Conservation (phyloP, 306 rosid genomes). For the Canavalia ensiformis region DNA sequence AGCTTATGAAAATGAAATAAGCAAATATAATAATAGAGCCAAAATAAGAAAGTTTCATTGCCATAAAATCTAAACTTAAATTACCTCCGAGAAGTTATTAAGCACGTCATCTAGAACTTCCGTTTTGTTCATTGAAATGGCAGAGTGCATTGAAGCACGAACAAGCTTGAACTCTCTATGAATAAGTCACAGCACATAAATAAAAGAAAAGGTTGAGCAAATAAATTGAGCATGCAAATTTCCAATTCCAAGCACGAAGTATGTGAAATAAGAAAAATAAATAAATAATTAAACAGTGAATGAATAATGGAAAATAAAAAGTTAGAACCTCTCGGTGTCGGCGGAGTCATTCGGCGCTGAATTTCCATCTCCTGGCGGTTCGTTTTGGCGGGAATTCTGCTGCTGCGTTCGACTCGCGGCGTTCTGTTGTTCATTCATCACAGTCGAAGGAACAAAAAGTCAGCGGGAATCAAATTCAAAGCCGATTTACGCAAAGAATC, state of each 20-base stretch:
- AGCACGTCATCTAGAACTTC: slow-evolving; percentile 80
- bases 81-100: slow-evolving; percentile 77
- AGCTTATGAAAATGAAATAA: slow-evolving; percentile 39
- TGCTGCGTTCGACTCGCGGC: slow-evolving; percentile 53
- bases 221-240: slow-evolving; percentile 14
- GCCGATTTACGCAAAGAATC: slow-evolving; percentile 10
- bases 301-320: not conserved
- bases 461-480: not conserved
- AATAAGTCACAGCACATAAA: slow-evolving; percentile 29
- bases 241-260: not conserved
- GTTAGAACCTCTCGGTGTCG: slow-evolving; percentile 65
- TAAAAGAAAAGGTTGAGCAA: not conserved
- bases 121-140: slow-evolving; percentile 77
- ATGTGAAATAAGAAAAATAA: not conserved
- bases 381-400: slow-evolving; percentile 54
- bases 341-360: slow-evolving; percentile 46
- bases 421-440: slow-evolving; percentile 55
- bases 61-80: not conserved
- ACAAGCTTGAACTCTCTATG: slow-evolving; percentile 73
- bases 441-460: slow-evolving; percentile 24
- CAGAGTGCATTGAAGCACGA: slow-evolving; percentile 77
- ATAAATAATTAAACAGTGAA: no score
- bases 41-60: not conserved
- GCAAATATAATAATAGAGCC: not conserved
- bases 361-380: slow-evolving; percentile 46